Evolutionary conservation across 2,329 filamentous ascomycete species (phyloP).

Genomic region (Knoxdaviesia proteae): DNA sequence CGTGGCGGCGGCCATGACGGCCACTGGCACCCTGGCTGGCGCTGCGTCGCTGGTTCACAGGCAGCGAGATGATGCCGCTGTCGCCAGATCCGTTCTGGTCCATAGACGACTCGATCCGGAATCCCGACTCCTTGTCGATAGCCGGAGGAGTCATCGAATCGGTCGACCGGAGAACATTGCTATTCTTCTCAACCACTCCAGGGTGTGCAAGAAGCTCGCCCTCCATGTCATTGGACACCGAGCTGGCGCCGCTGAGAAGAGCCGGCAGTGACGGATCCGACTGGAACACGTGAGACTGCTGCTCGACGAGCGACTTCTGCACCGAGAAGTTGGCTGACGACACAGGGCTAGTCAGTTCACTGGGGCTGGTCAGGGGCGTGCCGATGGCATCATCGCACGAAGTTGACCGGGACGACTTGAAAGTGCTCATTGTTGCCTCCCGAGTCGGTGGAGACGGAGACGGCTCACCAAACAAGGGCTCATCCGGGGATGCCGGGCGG

Average conservation of each 20-base stretch:
- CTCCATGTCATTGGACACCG: slow-evolving; percentile 40
- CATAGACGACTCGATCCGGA: slow-evolving; percentile 21
- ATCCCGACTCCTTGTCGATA: slow-evolving; percentile 24
- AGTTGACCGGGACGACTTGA: slow-evolving; percentile 28
- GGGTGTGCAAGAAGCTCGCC: slow-evolving; percentile 34
- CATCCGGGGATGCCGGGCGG: too few species aligned
- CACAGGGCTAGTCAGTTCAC: slow-evolving; percentile 28
- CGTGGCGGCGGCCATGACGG: background rate
- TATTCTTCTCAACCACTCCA: slow-evolving; percentile 19
- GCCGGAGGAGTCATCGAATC: slow-evolving; percentile 34
- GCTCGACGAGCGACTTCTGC: slow-evolving; percentile 15
- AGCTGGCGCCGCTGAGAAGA: slow-evolving; percentile 41
- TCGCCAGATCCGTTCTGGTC: slow-evolving; percentile 7
- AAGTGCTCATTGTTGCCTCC: slow-evolving; percentile 20
- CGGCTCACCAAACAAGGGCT: too few species aligned
- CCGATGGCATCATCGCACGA: slow-evolving; percentile 24
- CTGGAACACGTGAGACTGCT: slow-evolving; percentile 20
- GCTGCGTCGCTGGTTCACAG: slow-evolving; percentile 8
- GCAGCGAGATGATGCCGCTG: slow-evolving; percentile 11
- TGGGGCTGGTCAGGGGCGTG: slow-evolving; percentile 33
- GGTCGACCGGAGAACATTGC: slow-evolving; percentile 26
- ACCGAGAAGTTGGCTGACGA: slow-evolving; percentile 18
- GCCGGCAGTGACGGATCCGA: slow-evolving; percentile 45
- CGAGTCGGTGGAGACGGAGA: slow-evolving; percentile 13
- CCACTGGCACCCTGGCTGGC: slow-evolving; percentile 1